These are phyloP conservation scores for Warburgia ugandensis DNA, from an alignment of 164 flowering plant genomes.

Conservation along the genomic window DNA sequence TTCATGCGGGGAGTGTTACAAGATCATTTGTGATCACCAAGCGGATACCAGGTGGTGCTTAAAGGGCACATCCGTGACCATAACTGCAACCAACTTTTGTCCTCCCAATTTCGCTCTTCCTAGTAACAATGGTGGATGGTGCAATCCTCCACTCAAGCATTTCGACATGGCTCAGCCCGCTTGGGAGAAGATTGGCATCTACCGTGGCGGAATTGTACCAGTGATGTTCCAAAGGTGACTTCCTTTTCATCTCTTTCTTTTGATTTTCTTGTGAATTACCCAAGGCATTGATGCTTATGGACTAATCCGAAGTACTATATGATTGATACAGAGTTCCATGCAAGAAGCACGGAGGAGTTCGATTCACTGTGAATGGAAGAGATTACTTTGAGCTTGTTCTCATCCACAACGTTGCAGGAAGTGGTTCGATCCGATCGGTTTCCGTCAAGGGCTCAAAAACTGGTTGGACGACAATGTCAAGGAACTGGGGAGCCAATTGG, in stretches of 20 bases:
- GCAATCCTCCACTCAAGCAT: conserved; percentile 85
- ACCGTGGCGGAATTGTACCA: conserved; percentile 80
- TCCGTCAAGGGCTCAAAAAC: conserved; percentile 62
- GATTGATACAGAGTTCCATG: conserved; percentile 73
- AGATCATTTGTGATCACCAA: conserved; percentile 51
- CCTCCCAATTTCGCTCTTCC: conserved; percentile 82
- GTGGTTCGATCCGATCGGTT: conserved; percentile 60
- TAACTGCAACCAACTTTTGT: conserved; percentile 90
- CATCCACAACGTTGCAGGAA: conserved; percentile 65
- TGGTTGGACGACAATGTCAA: conserved; percentile 69
- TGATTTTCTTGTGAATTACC: no score
- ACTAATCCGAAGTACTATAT: no score
- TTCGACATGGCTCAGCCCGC: conserved; percentile 98
- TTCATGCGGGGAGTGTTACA: conserved; percentile 78
- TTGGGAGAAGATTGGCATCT: conserved; percentile 79
- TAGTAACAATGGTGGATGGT: conserved; percentile 83
- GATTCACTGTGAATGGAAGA: conserved; percentile 77
- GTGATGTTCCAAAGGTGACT: conserved; percentile 60
- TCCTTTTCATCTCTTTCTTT: background rate
- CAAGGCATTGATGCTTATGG: no score
- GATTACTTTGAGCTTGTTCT: conserved; percentile 80
- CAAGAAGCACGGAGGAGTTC: conserved; percentile 68
- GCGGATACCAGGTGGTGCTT: conserved; percentile 60
- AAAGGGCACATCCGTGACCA: conserved; percentile 54
- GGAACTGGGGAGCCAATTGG: conserved; percentile 98